Base-by-base conservation (phyloP, 208 protist species). In the Leishmania gerbilli region DNA sequence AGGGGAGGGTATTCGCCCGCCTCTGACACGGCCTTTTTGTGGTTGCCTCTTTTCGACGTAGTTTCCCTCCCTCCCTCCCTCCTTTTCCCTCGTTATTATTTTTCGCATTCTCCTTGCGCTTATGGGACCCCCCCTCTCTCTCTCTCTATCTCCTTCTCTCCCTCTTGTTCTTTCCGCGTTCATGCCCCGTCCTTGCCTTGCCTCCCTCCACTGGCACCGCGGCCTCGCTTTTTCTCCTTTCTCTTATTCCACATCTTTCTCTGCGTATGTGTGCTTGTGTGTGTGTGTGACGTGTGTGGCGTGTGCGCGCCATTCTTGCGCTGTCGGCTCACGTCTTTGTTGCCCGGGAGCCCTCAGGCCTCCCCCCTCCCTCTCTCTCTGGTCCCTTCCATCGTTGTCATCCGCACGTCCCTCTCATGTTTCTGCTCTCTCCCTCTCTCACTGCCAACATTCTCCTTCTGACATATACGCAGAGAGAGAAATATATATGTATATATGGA, bases 101-200 rank as follows among this genome's bases (percentile, higher is more conserved):
- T 69, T 69, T 71, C 68, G 31, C 42, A 64, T 81, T 40, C 62
- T 53, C 37, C 56, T 85, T 69, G 24, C 45, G 49, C 68, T 76
- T 60, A 19, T 58, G 5, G 17, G 49, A 11, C 51, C 31, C 49
- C 34, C 1, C 37, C 37, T 37, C 37, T 37, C 27, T 47, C 49
- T 55, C 71, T 8, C 47, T 9, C 31, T 8, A 15, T 58, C 34
- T 24, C 37, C 15, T 24, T 37, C 15, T 55, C 15, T 62, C 40
- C 71, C 9, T 80, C 65, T 81, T 85, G 53, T 24, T 68, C 45
- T 40, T 37, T 34, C 64, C 40, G 34, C 71, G 51, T 27, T 55
- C 47, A 40, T 45, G 13, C 8, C 17, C 19, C 19, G 19, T 55
- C 15, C 21, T 53, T 37, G 24, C n/a, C 24, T 71, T 42, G 67